phyloP scores from a whole-genome alignment of 2,329 filamentous ascomycete species.

The Cladophialophora chaetospira region DNA sequence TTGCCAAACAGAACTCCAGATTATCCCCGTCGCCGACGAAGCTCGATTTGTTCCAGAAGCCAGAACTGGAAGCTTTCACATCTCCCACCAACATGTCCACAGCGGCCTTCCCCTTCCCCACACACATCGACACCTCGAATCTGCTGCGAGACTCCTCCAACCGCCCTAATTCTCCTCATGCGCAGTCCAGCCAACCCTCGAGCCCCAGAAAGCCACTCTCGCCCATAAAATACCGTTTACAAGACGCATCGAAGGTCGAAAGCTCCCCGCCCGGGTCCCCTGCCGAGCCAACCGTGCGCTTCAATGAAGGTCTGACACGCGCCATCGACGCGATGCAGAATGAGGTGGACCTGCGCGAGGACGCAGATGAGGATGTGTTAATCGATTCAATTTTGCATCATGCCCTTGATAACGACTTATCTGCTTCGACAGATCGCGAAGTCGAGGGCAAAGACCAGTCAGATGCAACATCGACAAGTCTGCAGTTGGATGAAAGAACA shows the following conservation, averaged over 20 bases:
- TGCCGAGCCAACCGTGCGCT: conserved; percentile 34
- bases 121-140: conserved; percentile 33
- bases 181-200: conserved; percentile 13
- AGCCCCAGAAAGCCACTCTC: conserved; percentile 33
- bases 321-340: conserved; percentile 31
- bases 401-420: conserved; percentile 12
- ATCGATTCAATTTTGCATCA: conserved; percentile 30
- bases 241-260: conserved; percentile 26
- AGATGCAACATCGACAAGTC: conserved; percentile 32
- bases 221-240: conserved; percentile 33
- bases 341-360: conserved; percentile 44
- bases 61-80: conserved; percentile 25
- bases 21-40: conserved; percentile 38
- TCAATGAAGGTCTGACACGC: conserved; percentile 35
- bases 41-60: conserved; percentile 25
- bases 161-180: conserved; percentile 27
- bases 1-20: conserved; percentile 46
- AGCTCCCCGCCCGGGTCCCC: conserved; percentile 32
- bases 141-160: conserved; percentile 27
- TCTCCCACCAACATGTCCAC: conserved; percentile 21
- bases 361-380: conserved; percentile 34
- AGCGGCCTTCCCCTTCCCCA: conserved; percentile 22
- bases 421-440: conserved; percentile 21
- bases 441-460: conserved; percentile 16
- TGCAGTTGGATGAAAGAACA: conserved; percentile 35